Evolutionary conservation across 441 rosid genomes (phyloP), one percentile per base, ranked within the genome.

Genomic region (Sinapis alba): DNA sequence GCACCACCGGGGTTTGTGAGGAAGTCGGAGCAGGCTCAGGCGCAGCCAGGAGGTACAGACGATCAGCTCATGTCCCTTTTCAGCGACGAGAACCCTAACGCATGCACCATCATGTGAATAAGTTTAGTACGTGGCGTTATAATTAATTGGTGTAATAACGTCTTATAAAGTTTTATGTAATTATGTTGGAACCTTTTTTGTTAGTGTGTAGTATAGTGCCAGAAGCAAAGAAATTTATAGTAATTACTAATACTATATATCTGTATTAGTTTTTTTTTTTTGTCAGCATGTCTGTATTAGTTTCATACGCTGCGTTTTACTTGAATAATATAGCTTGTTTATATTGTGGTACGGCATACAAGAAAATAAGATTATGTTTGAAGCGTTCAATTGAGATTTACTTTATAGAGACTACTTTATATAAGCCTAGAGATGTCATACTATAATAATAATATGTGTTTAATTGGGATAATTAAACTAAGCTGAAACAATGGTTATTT

Each of bases 81-180:
- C 63, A 91, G 92, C 50, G 98, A 94, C 56, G 97, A 94, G 62
- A 91, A 94, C 69, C 95, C 97, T 1, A 77, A 94, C 61, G 93
- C 93, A 0, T 94, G 98, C 75, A 80, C 88, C 23, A 64, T 94
- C 63, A 92, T 94, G 97, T 94, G 83, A 79, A 24, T 61, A 30
- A 24, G 63, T 36, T 13, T 27, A 13, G 43, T 10, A 15, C 18
- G 7, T 34, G 6, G 23, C 26, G 60, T 56, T 12, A 23, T 56
- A 23, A 24, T 7, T 56, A 23, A 24, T 7, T 9, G 7, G 26
- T 19, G 15, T 21, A 4, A 45, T 16, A 11, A 54, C 32, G 61
- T 56, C 61, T 56, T 23, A 12, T 66, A 1, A 10, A 43, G 26
- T 43, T 73, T 72, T n/a, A n/a, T n/a, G n/a, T n/a, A n/a, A 24